Evolutionary conservation across 2,329 filamentous ascomycete genomes (phyloP).

Genomic region (Tolypocladium inflatum): DNA sequence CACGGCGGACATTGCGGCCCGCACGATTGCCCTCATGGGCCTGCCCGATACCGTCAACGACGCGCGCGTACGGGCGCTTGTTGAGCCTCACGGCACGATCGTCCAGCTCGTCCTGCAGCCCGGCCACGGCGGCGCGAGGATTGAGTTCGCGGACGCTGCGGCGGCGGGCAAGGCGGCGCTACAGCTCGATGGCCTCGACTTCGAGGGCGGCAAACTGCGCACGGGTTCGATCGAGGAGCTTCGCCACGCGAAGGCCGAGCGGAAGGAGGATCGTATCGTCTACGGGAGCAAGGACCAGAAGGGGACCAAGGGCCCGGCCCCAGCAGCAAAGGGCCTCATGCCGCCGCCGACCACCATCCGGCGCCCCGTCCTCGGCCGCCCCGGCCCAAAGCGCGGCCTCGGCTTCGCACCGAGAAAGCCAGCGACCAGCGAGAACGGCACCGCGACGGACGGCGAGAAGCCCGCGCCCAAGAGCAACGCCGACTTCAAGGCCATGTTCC

Average conservation of each 20-base stretch:
- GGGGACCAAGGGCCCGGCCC: conserved; percentile 5
- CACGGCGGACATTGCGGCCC: conserved; percentile 43
- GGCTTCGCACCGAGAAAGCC: conserved; percentile 27
- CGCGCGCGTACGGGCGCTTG: conserved; percentile 64
- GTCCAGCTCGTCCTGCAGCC: conserved; percentile 72
- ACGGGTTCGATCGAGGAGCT: conserved; percentile 47
- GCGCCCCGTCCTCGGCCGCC: conserved; percentile 30
- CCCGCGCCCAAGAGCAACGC: conserved; percentile 41
- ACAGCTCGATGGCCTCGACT: conserved; percentile 44
- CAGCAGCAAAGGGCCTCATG: conserved; percentile 23
- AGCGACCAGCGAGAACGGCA: conserved; percentile 15
- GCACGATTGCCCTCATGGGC: conserved; percentile 74
- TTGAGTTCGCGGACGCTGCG: conserved; percentile 67
- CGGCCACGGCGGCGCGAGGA: conserved; percentile 72
- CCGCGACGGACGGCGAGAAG: conserved; percentile 1
- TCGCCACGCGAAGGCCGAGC: conserved; percentile 38
- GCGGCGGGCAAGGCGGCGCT: conserved; percentile 65
- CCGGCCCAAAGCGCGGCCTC: conserved; percentile 30
- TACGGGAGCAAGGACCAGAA: conserved; percentile 22
- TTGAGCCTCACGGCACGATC: conserved; percentile 61
- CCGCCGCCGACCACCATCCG: conserved; percentile 32
- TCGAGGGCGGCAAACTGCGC: conserved; percentile 43
- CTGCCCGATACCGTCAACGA: conserved; percentile 91
- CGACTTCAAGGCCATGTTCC: conserved; percentile 47
- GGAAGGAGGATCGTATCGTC: conserved; percentile 16